phyloP scores from a whole-genome alignment of 2,329 filamentous ascomycete genomes.

The Beauveria medogensis region DNA sequence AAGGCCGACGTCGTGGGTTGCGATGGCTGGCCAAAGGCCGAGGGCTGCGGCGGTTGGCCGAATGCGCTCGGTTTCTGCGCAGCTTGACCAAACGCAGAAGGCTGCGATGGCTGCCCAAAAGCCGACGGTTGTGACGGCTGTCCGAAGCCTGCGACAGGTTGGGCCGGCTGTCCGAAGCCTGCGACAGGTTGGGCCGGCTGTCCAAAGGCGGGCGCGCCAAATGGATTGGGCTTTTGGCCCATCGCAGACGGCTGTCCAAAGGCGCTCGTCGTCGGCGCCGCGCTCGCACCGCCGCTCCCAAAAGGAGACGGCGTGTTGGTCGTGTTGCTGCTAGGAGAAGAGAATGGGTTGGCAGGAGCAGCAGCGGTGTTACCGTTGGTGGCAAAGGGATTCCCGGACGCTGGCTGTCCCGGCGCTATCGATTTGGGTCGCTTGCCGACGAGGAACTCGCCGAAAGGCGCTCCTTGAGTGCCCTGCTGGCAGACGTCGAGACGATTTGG shows the following conservation, averaged over 20 bases:
- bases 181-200: conserved; percentile 18
- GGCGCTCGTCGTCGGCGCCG: conserved; percentile 20
- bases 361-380: conserved; percentile 10
- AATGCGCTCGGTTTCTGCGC: conserved; percentile 21
- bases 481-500: conserved; percentile 66
- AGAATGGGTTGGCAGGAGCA: conserved; percentile 34
- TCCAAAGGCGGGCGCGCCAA: conserved; percentile 26
- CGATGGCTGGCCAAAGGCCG: conserved; percentile 23
- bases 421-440: conserved; percentile 27
- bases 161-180: conserved; percentile 24
- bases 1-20: conserved; percentile 30
- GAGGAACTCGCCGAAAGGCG: conserved; percentile 37
- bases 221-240: conserved; percentile 21
- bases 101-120: conserved; percentile 20
- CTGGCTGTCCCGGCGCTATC: conserved; percentile 17
- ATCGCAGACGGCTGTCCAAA: conserved; percentile 35
- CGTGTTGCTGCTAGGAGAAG: conserved; percentile 14
- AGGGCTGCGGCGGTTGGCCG: conserved; percentile 25
- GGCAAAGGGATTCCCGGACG: conserved; percentile 34
- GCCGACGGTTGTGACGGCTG: conserved; percentile 16
- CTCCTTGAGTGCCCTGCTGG: conserved; percentile 36
- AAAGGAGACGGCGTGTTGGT: conserved; percentile 21
- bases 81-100: conserved; percentile 29
- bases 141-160: conserved; percentile 16
- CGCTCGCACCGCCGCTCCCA: conserved; percentile 16